A percentile compares a stretch with the other conserved stretches of the same genome.
Conservation (phyloP, 2,329 filamentous ascomycete genomes). For the Pseudogymnoascus sp. region DNA sequence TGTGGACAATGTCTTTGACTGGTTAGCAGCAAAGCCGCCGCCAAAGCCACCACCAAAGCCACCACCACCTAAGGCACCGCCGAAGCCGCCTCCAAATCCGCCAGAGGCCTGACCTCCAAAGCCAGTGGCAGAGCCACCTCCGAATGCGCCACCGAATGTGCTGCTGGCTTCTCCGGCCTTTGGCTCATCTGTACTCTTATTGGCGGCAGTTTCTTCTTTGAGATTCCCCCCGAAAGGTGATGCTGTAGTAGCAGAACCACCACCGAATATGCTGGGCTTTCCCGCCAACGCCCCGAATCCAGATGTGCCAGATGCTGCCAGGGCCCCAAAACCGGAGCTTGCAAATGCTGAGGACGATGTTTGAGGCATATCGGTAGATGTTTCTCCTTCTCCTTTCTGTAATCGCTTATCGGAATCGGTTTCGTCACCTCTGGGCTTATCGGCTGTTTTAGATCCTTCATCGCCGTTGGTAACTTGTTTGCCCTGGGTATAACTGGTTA, state of each 20-base stretch:
- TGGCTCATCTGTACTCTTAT: slow-evolving; percentile 22
- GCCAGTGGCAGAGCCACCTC: slow-evolving; percentile 21
- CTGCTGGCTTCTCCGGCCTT: slow-evolving; percentile 17
- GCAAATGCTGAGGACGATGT: slow-evolving; percentile 60
- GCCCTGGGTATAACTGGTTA: not conserved
- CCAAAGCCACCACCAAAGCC: slow-evolving; percentile 37
- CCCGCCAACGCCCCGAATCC: slow-evolving; percentile 53
- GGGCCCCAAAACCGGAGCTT: slow-evolving; percentile 60
- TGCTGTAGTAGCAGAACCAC: slow-evolving; percentile 27
- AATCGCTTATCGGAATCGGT: not conserved
- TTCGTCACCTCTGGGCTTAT: not conserved
- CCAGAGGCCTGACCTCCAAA: slow-evolving; percentile 30
- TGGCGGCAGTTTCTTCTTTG: not conserved
- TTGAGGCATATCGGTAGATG: slow-evolving; percentile 29
- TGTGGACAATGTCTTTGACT: not conserved
- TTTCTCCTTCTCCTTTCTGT: slow-evolving; percentile 19
- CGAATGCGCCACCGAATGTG: slow-evolving; percentile 29
- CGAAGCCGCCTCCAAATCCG: slow-evolving; percentile 44
- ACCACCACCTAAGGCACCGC: slow-evolving; percentile 35
- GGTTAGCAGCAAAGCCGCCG: slow-evolving; percentile 27
- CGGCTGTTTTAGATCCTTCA: not conserved
- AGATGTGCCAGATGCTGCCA: slow-evolving; percentile 54
- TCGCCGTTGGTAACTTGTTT: not conserved
- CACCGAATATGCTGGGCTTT: slow-evolving; percentile 46
- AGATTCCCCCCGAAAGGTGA: not conserved